Base-by-base conservation (phyloP, 768 basidiomycete genomes). In the Asterophora lycoperdoides region DNA sequence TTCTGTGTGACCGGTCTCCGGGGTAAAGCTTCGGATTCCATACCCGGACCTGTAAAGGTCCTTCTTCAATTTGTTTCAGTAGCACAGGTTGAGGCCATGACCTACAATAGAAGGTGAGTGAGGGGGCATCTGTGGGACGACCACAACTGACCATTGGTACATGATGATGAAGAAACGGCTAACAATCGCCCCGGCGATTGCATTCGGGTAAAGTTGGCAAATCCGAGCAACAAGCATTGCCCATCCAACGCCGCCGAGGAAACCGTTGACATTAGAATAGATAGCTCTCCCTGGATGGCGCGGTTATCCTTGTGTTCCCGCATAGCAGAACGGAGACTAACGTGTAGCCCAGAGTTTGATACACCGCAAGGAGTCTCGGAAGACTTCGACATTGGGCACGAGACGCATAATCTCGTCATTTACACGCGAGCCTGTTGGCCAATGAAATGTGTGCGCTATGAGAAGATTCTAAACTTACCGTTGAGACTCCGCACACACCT, bases 11-110 rank as follows among this genome's bases (percentile, higher is more conserved):
- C 49, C 89, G 78, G 66, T 97, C 93, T 51, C 81, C 81, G 4
- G 93, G 93, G 65, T 95, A 97, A 46, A 96, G 66, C 89, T 86
- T 91, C 2, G 96, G 96, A 68, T 99, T 99, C 96, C 96, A 99
- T 2, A 98, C 93, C 59, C 92, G 81, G 55, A 96, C 90, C 61
- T 89, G 89, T 41, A 94, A 63, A 1, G 92, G 92, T 1, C 94
- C 94, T 56, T 93, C 92, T 66, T 97, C 94, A 39, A 99, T 97
- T 67, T 91, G 91, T 68, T 94, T 95, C 52, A 99, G 69, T 39
- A 97, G 76, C n/a, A 98, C 93, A 23, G 96, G 96, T 64, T 95
- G 91, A 15, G 96, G 96, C 96, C 96, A 99, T 51, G 85, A 78
- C 94, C 94, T 96, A 56, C 11, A n/a, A 42, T 52, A 33, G 26